These are phyloP conservation scores for Fusarium cicatricum DNA, from an alignment of 2,329 filamentous ascomycete genomes.

Conservation along the genomic window DNA sequence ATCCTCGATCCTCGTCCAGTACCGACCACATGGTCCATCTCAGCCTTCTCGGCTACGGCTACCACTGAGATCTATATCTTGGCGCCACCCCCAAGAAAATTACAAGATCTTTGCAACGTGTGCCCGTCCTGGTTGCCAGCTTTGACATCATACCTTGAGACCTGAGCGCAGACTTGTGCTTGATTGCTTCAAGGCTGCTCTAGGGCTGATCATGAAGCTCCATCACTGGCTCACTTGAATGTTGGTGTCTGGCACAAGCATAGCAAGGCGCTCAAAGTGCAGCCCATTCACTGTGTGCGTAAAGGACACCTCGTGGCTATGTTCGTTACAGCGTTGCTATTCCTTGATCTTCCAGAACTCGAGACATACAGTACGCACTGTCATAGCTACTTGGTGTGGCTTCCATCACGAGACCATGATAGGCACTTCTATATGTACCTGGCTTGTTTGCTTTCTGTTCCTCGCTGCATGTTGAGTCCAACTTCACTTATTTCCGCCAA, in stretches of 20 bases:
- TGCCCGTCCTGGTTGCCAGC: conserved; percentile 12
- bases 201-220: conserved; percentile 4
- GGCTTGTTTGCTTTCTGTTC: neutral
- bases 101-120: neutral
- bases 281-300: neutral
- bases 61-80: neutral
- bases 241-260: neutral
- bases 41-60: neutral
- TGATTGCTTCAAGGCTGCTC: neutral
- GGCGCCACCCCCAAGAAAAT: no score
- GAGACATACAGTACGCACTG: neutral
- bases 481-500: neutral
- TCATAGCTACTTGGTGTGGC: no score
- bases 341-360: neutral
- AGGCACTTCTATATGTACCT: neutral
- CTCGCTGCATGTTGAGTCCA: neutral
- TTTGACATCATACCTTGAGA: conserved; percentile 7
- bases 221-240: neutral
- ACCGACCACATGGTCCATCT: neutral
- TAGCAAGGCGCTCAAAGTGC: no score
- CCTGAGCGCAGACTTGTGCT: conserved; percentile 24
- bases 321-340: neutral
- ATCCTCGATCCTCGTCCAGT: neutral
- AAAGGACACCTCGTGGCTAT: neutral
- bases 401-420: neutral